phyloP scores from a whole-genome alignment of 495 filamentous ascomycete species.

The Hypomontagnella monticulosa region DNA sequence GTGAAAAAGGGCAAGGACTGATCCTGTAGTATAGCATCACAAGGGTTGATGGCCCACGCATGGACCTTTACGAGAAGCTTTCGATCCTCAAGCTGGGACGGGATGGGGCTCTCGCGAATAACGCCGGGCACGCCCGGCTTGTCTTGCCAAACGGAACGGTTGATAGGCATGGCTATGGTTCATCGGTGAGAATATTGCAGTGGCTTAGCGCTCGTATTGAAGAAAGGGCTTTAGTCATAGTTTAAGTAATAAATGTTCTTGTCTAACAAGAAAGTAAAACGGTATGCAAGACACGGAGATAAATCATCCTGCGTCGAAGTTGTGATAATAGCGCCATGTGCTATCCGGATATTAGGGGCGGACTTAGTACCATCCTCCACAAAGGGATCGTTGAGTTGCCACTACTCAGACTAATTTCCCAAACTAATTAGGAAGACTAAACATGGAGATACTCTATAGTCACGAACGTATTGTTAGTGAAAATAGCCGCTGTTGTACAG shows the following conservation, averaged over 20 bases:
- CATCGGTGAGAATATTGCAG: background rate
- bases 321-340: too few species aligned
- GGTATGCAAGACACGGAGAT: background rate
- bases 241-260: too few species aligned
- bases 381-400: too few species aligned
- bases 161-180: constrained; percentile 4
- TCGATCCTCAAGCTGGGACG: constrained; percentile 4
- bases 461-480: too few species aligned
- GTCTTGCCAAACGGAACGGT: constrained; percentile 23
- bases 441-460: too few species aligned
- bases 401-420: too few species aligned
- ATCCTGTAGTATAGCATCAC: constrained; percentile 25
- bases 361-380: background rate
- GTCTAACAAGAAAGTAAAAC: too few species aligned
- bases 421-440: too few species aligned
- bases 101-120: constrained; percentile 12
- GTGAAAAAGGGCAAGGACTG: constrained; percentile 18
- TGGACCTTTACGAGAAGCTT: constrained; percentile 10
- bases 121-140: constrained; percentile 16
- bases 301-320: background rate
- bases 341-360: constrained; percentile 1
- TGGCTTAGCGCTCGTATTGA: background rate
- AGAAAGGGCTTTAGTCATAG: too few species aligned
- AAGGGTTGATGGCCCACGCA: constrained; percentile 16
- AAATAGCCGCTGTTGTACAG: too few species aligned